Conservation (phyloP, 768 basidiomycete species). For the Tulasnella sp. region DNA sequence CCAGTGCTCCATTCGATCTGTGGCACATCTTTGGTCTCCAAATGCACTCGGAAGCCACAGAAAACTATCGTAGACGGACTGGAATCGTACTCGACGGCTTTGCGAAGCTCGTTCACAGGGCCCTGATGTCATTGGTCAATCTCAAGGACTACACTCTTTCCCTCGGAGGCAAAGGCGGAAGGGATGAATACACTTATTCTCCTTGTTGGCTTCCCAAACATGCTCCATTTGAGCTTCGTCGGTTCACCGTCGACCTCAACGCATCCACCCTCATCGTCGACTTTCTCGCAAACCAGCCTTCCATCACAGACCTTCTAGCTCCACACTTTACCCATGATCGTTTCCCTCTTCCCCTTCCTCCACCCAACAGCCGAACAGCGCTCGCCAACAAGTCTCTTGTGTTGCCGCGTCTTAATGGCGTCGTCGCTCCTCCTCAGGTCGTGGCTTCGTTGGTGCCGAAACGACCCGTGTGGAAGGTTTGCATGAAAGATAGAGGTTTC, state of each 20-base stretch:
- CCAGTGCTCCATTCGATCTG: not conserved
- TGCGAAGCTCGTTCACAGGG: not conserved
- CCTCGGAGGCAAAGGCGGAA: not conserved
- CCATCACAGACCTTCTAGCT: constrained; percentile 12
- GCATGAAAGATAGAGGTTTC: not conserved
- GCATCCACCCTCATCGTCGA: not conserved
- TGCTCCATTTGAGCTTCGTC: constrained; percentile 6
- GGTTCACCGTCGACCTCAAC: constrained; percentile 12
- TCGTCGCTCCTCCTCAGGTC: not conserved
- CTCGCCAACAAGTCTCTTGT: no score
- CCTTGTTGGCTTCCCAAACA: constrained; percentile 6
- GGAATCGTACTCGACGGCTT: constrained; percentile 1
- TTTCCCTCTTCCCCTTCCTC: not conserved
- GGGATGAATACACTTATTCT: not conserved
- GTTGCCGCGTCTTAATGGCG: constrained; percentile 2
- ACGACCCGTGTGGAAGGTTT: constrained; percentile 3
- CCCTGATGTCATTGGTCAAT: constrained; percentile 1
- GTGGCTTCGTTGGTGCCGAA: not conserved
- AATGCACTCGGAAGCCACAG: not conserved
- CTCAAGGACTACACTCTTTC: constrained; percentile 8
- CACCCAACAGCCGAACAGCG: no score
- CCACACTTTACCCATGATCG: constrained; percentile 3
- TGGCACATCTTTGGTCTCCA: not conserved
- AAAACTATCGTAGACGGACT: not conserved
- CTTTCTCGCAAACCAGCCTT: constrained; percentile 7